A percentile compares a stretch with the other conserved stretches of the same genome.
These are phyloP conservation scores for Coniella vitis DNA, from an alignment of 2,329 filamentous ascomycete species.

Conservation along the genomic window DNA sequence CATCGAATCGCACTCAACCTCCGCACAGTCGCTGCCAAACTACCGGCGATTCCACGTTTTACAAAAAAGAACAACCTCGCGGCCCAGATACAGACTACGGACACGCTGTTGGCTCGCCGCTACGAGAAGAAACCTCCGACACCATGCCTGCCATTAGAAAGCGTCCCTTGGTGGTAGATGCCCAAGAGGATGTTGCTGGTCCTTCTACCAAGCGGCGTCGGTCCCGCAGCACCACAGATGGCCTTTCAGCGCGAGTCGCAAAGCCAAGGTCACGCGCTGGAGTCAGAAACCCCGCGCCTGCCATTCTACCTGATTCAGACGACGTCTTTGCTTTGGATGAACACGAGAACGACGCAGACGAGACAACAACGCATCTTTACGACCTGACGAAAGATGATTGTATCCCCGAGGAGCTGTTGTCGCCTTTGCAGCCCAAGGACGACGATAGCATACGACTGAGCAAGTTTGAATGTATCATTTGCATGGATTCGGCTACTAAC, in stretches of 20 bases:
- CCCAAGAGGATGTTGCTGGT: constrained; percentile 6
- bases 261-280: not conserved
- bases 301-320: constrained; percentile 5
- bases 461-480: constrained; percentile 59
- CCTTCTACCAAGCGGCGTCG: constrained; percentile 10
- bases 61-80: constrained; percentile 1
- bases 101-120: not conserved
- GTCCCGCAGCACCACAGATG: not conserved
- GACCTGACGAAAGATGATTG: constrained; percentile 37
- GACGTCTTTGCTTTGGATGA: constrained; percentile 24
- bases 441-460: constrained; percentile 47
- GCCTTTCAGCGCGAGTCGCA: not conserved
- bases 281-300: not conserved
- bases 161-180: constrained; percentile 11
- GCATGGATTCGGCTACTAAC: constrained; percentile 54
- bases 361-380: constrained; percentile 23
- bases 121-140: not conserved
- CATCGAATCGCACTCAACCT: not conserved
- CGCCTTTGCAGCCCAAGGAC: constrained; percentile 31
- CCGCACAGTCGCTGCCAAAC: not conserved
- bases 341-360: constrained; percentile 13
- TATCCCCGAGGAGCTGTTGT: constrained; percentile 34
- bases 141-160: constrained; percentile 16
- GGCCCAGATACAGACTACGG: not conserved
- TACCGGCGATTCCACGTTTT: not conserved